Base-by-base conservation (phyloP, 768 basidiomycete genomes). In the Trametes villosa region DNA sequence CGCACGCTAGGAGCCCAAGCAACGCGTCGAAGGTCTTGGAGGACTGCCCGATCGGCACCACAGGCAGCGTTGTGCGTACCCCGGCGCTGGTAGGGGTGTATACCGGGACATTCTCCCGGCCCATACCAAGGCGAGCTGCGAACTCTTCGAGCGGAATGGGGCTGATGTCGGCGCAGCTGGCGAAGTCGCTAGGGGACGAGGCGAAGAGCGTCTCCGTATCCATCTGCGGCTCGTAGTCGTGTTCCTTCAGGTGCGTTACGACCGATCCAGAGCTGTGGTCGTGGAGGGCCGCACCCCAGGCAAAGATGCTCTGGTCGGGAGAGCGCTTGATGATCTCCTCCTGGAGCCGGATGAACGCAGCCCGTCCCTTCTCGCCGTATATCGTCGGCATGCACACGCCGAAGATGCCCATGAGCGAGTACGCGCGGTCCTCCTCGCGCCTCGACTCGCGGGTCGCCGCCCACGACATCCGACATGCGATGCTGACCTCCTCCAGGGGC, bases 361-460 rank as follows among this genome's bases (percentile, higher is more conserved):
- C 24, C 12, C 44, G 53, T 3, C 24, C 34, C 4, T 48, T 34
- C 34, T 64, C 62, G 24, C 62, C 62, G 30, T 60, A 64, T 40
- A 53, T 48, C 9, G 53, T 57, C 12, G 57, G 38, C 44, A 60
- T 49, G 47, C 30, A 45, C 27, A 64, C 53, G 8, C 48, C 63
- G 38, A 64, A 60, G 54, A 64, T 44, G 9, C 59, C 63, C 42
- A 64, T 55, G 47, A 64, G 63, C 15, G 57, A 60, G 40, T 60
- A 64, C n/a, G 63, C 59, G 53, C 48, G 53, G 45, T 64, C 58
- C 45, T 60, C 63, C n/a, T 57, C 54, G 15, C 54, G 50, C 22
- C 52, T 31, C n/a, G 62, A 42, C 26, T 46, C 46, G 2, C 63
- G 53, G 2, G 15, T 24, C 41, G 59, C 52, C n/a, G 63, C 63